A percentile compares a stretch with the other conserved stretches of the same genome.
phyloP scores from a whole-genome alignment of 2,329 filamentous ascomycete genomes.

The Paraconiothyrium brasiliense region DNA sequence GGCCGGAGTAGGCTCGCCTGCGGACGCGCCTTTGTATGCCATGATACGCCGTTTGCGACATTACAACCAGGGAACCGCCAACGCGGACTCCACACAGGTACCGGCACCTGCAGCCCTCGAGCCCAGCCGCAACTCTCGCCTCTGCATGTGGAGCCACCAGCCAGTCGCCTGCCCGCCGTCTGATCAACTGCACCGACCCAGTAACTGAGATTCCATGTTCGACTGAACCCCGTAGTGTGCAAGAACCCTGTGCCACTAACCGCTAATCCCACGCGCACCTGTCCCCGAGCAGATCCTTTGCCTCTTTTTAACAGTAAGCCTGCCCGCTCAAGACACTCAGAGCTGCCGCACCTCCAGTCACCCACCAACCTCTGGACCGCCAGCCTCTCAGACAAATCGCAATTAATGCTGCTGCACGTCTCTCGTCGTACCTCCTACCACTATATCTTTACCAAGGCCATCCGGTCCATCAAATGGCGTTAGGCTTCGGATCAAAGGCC shows the following conservation, averaged over 20 bases:
- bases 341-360: neutral
- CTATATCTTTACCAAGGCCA: conserved; percentile 52
- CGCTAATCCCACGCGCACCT: conserved; percentile 8
- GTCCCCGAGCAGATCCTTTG: conserved; percentile 11
- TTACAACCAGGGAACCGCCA: neutral
- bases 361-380: neutral
- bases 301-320: neutral
- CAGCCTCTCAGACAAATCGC: neutral
- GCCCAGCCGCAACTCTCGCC: neutral
- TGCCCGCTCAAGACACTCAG: neutral
- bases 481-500: conserved; percentile 47
- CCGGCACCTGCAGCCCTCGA: neutral
- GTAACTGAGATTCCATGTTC: neutral
- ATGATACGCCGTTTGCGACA: conserved; percentile 23
- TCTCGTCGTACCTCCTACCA: conserved; percentile 50
- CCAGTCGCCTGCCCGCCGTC: neutral
- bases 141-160: conserved; percentile 4
- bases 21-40: neutral
- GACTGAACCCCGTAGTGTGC: neutral
- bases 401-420: conserved; percentile 52
- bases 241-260: conserved; percentile 9
- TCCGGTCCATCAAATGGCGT: conserved; percentile 63
- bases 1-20: neutral
- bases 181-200: neutral
- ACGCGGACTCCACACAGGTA: neutral